phyloP scores from a whole-genome alignment of 2,329 filamentous ascomycete species.

The Claviceps capensis region DNA sequence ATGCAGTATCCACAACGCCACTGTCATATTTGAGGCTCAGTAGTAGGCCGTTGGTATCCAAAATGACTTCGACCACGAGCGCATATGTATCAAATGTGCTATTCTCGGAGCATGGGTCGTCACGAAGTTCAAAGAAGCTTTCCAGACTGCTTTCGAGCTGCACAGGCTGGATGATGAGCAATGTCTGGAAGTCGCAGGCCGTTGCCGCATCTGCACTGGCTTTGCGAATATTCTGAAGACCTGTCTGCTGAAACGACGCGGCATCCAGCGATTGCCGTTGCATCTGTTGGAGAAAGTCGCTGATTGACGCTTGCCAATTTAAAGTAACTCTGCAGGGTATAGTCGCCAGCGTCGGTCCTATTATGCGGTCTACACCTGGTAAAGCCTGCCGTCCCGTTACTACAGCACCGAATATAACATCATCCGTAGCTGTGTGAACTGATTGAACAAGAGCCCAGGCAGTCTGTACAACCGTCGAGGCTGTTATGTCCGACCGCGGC shows the following conservation, averaged over 20 bases:
- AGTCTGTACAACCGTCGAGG: conserved; percentile 14
- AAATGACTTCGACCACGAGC: no score
- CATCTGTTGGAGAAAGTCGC: conserved; percentile 3
- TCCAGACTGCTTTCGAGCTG: neutral
- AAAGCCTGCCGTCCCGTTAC: conserved; percentile 23
- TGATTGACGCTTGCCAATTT: conserved; percentile 11
- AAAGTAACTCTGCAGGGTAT: conserved; percentile 26
- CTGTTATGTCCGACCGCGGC: conserved; percentile 12
- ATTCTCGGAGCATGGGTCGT: no score
- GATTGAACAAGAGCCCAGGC: conserved; percentile 37
- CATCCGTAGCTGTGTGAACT: conserved; percentile 27
- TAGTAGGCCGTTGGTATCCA: no score
- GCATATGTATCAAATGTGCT: no score
- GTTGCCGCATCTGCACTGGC: neutral
- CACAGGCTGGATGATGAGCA: neutral
- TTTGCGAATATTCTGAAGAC: neutral
- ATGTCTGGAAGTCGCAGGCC: neutral
- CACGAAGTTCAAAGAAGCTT: neutral
- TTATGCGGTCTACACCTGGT: conserved; percentile 9
- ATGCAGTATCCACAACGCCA: no score
- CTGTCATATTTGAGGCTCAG: no score
- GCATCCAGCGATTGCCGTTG: conserved; percentile 9
- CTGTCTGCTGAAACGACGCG: conserved; percentile 10
- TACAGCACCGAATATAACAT: conserved; percentile 29
- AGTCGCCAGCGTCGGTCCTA: conserved; percentile 24